Evolutionary conservation across 2,329 filamentous ascomycete genomes (phyloP).

Genomic region (Neonectria coccinea): DNA sequence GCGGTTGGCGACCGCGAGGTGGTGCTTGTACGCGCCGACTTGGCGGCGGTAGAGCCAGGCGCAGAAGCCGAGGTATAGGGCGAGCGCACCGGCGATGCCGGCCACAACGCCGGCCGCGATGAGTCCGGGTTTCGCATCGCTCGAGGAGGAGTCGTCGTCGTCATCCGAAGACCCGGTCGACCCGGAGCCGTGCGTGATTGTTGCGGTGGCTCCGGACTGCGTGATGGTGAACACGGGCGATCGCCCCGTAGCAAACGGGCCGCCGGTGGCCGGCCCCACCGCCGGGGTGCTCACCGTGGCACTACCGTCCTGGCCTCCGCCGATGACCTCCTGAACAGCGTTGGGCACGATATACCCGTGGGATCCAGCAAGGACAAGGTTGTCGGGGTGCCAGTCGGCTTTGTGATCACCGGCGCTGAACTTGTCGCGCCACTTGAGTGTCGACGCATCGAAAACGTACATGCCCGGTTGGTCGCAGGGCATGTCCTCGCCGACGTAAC

Average conservation of each 20-base stretch:
- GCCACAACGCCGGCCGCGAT: conserved; percentile 69
- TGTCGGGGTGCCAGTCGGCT: conserved; percentile 64
- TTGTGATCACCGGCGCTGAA: conserved; percentile 73
- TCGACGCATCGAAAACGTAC: conserved; percentile 78
- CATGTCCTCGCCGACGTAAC: conserved; percentile 62
- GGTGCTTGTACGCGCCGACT: conserved; percentile 75
- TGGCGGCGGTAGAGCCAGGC: conserved; percentile 80
- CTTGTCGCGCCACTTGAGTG: conserved; percentile 65
- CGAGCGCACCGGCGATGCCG: conserved; percentile 71
- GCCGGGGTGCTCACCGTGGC: conserved; percentile 65
- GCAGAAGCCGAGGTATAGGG: conserved; percentile 76
- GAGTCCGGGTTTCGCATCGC: conserved; percentile 53
- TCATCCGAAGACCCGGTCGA: conserved; percentile 46
- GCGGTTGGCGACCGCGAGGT: conserved; percentile 73
- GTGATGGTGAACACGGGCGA: conserved; percentile 77
- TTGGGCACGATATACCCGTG: conserved; percentile 66
- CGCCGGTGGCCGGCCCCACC: conserved; percentile 67
- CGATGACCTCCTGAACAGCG: conserved; percentile 62
- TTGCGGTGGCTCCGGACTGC: conserved; percentile 60
- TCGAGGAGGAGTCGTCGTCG: conserved; percentile 3
- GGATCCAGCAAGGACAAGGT: conserved; percentile 57
- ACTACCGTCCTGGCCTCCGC: conserved; percentile 62
- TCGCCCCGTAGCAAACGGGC: conserved; percentile 77
- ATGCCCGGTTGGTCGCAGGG: conserved; percentile 70
- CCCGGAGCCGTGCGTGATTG: conserved; percentile 47